Base-by-base conservation (phyloP, 305 asterid species). In the Fraxinus latifolia region DNA sequence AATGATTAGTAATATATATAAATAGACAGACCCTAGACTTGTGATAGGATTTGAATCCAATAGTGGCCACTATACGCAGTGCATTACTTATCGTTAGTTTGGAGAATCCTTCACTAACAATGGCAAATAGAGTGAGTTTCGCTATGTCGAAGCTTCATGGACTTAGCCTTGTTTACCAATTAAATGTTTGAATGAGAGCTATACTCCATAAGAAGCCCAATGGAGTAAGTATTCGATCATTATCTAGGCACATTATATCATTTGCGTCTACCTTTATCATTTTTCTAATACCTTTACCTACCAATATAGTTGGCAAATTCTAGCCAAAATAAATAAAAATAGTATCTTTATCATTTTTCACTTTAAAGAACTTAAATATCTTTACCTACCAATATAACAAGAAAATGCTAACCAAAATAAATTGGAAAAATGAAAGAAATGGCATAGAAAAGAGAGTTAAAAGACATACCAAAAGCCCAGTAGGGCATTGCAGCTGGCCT, bases 401-500 rank as follows among this genome's bases (percentile, higher is more conserved):
- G 73, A 15, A 25, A 65, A 65, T 68, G 36, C 80, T 36, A 77
- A 68, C 44, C 60, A 77, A 23, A 82, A 76, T 65, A 68, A 65
- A 23, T 29, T 4, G 4, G 9, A 29, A 29, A 53, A 67, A 25
- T 3, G 17, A 29, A 68, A 68, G 21, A 29, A 27, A 27, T 68
- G 39, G 21, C 65, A n/a, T n/a, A 53, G 65, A 53, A 17, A 53
- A 53, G 65, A n/a, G 65, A 53, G 62, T 7, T 8, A 25, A 27
- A 70, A 12, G 53, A 85, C 93, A 68, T 23, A 96, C 99, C 99
- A 70, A 96, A 84, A 82, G 98, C 87, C 99, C 99, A 96, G 83
- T 93, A 96, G 2, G 99, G 99, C 98, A 96, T 96, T 1, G 99
- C 86, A 17, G 98, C 98, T 7, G 99, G 99, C 31, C 98, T 85